Conservation (phyloP, 1,284 basidiomycete species). For the Singerocomus inundabilis region DNA sequence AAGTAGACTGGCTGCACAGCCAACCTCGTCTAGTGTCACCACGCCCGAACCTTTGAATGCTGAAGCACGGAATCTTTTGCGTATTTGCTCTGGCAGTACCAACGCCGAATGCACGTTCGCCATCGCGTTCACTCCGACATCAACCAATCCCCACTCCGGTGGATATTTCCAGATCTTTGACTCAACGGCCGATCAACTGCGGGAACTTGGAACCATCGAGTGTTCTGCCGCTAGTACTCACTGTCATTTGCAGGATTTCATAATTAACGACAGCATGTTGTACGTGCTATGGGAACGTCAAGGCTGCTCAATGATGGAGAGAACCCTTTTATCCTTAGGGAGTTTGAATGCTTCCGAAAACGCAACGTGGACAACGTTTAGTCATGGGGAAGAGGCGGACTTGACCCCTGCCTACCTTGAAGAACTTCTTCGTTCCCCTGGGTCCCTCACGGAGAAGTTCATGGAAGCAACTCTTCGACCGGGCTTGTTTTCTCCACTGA, state of each 20-base stretch:
- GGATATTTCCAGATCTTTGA: constrained; percentile 69
- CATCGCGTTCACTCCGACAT: constrained; percentile 66
- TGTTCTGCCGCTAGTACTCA: constrained; percentile 58
- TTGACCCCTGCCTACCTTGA: constrained; percentile 86
- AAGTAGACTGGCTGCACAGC: constrained; percentile 17
- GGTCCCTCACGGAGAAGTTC: constrained; percentile 77
- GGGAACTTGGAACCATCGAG: constrained; percentile 54
- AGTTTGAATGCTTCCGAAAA: constrained; percentile 34
- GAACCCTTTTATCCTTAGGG: constrained; percentile 44
- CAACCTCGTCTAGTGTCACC: constrained; percentile 27
- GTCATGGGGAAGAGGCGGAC: constrained; percentile 64
- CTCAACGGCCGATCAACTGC: constrained; percentile 53
- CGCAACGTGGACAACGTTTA: constrained; percentile 51
- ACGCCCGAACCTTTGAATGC: constrained; percentile 53
- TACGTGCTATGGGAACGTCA: constrained; percentile 76
- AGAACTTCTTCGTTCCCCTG: constrained; percentile 68
- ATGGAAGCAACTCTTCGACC: constrained; percentile 82
- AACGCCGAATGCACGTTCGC: constrained; percentile 47
- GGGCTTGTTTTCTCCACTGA: constrained; percentile 81
- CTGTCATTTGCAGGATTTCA: constrained; percentile 75
- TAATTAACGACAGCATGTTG: constrained; percentile 50
- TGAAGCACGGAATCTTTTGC: constrained; percentile 59
- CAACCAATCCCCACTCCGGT: constrained; percentile 57
- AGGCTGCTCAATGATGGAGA: constrained; percentile 70
- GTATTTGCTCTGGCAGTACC: constrained; percentile 46